These are phyloP conservation scores for Hypholoma fasciculare DNA, from an alignment of 768 basidiomycete species.

Conservation along the genomic window DNA sequence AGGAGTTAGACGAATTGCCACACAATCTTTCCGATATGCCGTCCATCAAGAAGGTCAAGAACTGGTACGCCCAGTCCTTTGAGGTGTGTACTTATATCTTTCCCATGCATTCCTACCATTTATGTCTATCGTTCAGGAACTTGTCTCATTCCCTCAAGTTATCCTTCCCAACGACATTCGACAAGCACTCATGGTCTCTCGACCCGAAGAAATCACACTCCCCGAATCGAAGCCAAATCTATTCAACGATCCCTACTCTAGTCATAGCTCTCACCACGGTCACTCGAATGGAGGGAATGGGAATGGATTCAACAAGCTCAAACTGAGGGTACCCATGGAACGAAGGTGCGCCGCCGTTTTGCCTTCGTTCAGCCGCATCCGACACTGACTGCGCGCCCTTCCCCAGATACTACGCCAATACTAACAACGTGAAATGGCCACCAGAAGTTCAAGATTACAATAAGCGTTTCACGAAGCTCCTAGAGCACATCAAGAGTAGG, in stretches of 20 bases:
- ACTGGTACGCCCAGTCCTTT: constrained; percentile 99
- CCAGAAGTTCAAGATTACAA: constrained; percentile 96
- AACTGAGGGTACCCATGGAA: constrained; percentile 81
- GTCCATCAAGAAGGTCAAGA: constrained; percentile 90
- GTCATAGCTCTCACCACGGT: constrained; percentile 19
- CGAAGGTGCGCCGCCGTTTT: constrained; percentile 55
- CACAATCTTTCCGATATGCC: constrained; percentile 91
- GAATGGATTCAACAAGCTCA: constrained; percentile 54
- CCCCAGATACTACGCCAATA: constrained; percentile 82
- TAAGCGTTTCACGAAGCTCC: constrained; percentile 79
- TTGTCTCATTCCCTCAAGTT: constrained; percentile 85
- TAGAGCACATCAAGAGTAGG: constrained; percentile 88
- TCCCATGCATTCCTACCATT: background rate
- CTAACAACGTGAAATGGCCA: constrained; percentile 72
- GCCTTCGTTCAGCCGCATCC: constrained; percentile 1
- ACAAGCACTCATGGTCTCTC: constrained; percentile 56
- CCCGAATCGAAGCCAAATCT: constrained; percentile 85
- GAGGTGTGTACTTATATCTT: constrained; percentile 58
- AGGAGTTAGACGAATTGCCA: constrained; percentile 92
- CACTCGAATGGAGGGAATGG: constrained; percentile 31
- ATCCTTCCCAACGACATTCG: constrained; percentile 66
- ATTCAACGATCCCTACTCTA: constrained; percentile 49
- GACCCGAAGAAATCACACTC: constrained; percentile 46
- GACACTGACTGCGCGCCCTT: constrained; percentile 3
- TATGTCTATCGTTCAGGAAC: constrained; percentile 58